Percentiles rank a stretch among this genome's conserved stretches.
Conservation (phyloP, 108 stramenopile genomes). For the Nitzschia sp. region DNA sequence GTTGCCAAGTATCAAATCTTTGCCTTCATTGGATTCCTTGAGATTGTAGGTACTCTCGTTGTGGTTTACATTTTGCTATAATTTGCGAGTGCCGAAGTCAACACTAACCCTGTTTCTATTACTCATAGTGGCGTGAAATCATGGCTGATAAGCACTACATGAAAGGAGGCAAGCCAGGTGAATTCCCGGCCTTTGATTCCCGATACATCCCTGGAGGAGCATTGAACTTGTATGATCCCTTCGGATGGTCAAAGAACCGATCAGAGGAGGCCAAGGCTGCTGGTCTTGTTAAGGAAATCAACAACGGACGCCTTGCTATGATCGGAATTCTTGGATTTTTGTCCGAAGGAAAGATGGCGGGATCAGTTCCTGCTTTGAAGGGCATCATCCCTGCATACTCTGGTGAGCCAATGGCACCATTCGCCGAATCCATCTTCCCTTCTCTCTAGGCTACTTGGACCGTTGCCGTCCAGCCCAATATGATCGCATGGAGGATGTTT, state of each 20-base stretch:
- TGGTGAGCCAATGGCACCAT: constrained; percentile 77
- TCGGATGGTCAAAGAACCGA: constrained; percentile 53
- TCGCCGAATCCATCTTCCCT: constrained; percentile 33
- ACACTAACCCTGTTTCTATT: background rate
- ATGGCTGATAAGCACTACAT: constrained; percentile 65
- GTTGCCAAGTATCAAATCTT: constrained; percentile 86
- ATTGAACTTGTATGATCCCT: constrained; percentile 73
- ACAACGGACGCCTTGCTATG: constrained; percentile 82
- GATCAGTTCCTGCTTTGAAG: constrained; percentile 74
- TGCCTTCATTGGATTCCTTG: constrained; percentile 79
- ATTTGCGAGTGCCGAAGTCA: too few species aligned
- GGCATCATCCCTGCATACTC: constrained; percentile 70
- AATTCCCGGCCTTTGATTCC: constrained; percentile 69
- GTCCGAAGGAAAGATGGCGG: constrained; percentile 71
- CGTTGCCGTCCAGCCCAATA: too few species aligned
- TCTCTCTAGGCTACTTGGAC: constrained; percentile 2
- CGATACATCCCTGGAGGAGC: constrained; percentile 60
- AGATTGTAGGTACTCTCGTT: constrained; percentile 51
- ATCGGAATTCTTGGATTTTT: constrained; percentile 80
- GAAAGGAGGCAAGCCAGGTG: constrained; percentile 75
- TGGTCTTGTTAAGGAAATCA: constrained; percentile 69
- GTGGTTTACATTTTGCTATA: background rate
- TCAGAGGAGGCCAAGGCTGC: constrained; percentile 63
- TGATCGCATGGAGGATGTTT: too few species aligned
- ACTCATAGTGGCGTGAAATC: constrained; percentile 22